Evolutionary conservation across 192 early-diverging fungal genomes (phyloP).

Genomic region (Lobosporangium transversale): DNA sequence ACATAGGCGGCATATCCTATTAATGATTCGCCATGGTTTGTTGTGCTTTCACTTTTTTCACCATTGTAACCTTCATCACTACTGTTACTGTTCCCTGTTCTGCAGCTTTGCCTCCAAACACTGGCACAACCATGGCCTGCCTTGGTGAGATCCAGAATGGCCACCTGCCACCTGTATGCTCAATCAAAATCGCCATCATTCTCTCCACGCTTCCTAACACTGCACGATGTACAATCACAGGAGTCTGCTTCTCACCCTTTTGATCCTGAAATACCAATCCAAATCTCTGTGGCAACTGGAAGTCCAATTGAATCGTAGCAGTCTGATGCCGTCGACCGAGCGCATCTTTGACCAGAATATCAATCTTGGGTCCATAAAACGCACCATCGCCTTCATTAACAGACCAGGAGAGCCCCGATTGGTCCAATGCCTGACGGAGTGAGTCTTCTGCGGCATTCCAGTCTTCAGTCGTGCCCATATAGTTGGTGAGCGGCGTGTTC

Average conservation of each 20-base stretch:
- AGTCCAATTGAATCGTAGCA: conserved; percentile 95
- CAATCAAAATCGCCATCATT: conserved; percentile 95
- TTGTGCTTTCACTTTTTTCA: too few relatives aligned
- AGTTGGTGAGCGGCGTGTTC: conserved; percentile 78
- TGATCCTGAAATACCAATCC: conserved; percentile 77
- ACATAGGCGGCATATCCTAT: conserved; percentile 76
- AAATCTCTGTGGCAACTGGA: conserved; percentile 91
- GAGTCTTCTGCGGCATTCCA: conserved; percentile 86
- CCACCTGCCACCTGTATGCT: conserved; percentile 92
- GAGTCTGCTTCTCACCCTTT: conserved; percentile 70
- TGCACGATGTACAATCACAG: conserved; percentile 96
- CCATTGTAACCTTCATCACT: conserved; percentile 1
- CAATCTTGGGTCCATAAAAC: conserved; percentile 98
- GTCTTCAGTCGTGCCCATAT: conserved; percentile 75
- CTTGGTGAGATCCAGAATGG: conserved; percentile 95
- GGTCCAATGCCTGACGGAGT: conserved; percentile 74
- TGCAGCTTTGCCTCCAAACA: conserved; percentile 53
- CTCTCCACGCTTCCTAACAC: conserved; percentile 92
- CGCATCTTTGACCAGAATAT: conserved; percentile 86
- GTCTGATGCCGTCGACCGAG: conserved; percentile 88
- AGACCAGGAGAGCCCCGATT: conserved; percentile 68
- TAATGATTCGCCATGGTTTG: conserved; percentile 47
- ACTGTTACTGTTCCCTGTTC: neutral
- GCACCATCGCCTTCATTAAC: conserved; percentile 90
- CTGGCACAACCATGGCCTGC: conserved; percentile 89